Base-by-base conservation (phyloP, 2,329 filamentous ascomycete species). In the Colletotrichum tamarilloi region DNA sequence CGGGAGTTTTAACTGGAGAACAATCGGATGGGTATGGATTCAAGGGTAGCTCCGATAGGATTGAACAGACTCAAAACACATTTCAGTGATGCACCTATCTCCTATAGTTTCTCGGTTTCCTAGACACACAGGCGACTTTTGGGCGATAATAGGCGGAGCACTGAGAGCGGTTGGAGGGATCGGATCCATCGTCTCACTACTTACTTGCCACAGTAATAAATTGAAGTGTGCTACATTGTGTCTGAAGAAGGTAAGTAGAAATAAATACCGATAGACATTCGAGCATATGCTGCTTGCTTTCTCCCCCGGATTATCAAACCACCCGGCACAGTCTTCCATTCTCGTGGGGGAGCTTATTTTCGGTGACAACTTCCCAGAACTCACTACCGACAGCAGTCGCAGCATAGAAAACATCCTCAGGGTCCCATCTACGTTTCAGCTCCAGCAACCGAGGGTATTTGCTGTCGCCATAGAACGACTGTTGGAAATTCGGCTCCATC, bases 391-490 rank as follows among this genome's bases (percentile, higher is more conserved):
- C 79, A 4, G 76, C 79, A 1, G 76, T 79, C 0, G 71, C 76
- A 14, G 76, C 78, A 58, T 78, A 81, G 32, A 82, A 81, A 0
- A 81, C 32, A 19, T 70, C 67, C 19, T 76, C 58, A 3, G 81
- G 81, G 22, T 82, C 80, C 60, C 78, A 75, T 68, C 77, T 77
- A 32, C 76, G 75, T 77, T 82, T 82, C 28, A 80, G 75, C n/a
- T 75, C 69, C 6, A 77, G 42, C 35, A 82, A 74, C 4, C 76
- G 66, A 2, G 72, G 67, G 30, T 82, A 82, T 49, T 79, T 78
- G 35, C 77, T 52, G 11, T 62, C 52, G 2, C 81, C 81, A 26
- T 77, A 82, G 53, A 81, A 82, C 1, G 76, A 68, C 63, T 79
- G 59, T 12, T 74, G 76, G 63, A 79, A 82, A 32, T 81, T 74